Conservation (phyloP, 306 rosid species). For the Cucurbita moschata region DNA sequence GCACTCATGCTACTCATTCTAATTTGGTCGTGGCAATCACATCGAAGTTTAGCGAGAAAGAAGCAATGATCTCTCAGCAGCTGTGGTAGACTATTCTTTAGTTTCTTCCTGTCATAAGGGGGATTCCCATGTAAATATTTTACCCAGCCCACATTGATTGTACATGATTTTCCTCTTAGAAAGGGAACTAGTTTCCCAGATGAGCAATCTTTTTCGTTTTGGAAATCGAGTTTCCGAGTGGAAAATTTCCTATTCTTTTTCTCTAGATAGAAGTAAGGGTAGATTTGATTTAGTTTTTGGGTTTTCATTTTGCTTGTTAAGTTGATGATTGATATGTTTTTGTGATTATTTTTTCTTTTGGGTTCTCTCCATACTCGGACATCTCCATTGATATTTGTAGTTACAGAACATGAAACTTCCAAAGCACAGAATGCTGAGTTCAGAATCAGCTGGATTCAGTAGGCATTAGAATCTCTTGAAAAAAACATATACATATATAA, state of each 20-base stretch:
- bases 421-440: neutral
- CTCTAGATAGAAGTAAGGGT: slow-evolving; percentile 24
- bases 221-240: neutral
- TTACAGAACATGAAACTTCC: neutral
- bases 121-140: slow-evolving; percentile 58
- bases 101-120: slow-evolving; percentile 39
- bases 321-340: neutral
- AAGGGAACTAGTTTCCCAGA: slow-evolving; percentile 39
- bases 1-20: slow-evolving; percentile 35
- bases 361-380: neutral
- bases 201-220: neutral
- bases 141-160: slow-evolving; percentile 30
- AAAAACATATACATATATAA: neutral
- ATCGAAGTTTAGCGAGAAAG: slow-evolving; percentile 48
- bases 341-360: neutral
- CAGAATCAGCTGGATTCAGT: neutral
- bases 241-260: slow-evolving; percentile 22
- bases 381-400: neutral
- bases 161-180: slow-evolving; percentile 51
- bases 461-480: neutral
- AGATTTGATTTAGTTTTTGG: slow-evolving; percentile 5
- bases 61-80: slow-evolving; percentile 33
- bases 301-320: neutral
- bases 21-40: slow-evolving; percentile 77
- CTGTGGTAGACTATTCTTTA: slow-evolving; percentile 39